phyloP scores from a whole-genome alignment of 805 yeast species.

The Wickerhamomyces queroliae region DNA sequence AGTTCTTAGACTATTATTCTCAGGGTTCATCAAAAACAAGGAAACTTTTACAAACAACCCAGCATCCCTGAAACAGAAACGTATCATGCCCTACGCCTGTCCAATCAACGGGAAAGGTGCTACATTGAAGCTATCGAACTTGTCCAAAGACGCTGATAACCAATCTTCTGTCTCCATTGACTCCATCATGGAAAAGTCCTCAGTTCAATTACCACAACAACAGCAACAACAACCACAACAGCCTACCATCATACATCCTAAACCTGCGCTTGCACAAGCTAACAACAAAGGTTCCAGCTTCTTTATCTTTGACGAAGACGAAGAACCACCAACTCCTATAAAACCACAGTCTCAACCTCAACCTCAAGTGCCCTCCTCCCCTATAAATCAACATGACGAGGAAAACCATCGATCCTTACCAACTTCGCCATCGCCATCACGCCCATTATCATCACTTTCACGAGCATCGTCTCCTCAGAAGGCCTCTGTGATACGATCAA shows the following conservation, averaged over 20 bases:
- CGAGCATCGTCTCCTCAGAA: background rate
- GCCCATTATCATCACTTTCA: background rate
- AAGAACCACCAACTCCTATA: no score
- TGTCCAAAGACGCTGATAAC: background rate
- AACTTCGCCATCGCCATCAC: background rate
- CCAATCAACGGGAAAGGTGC: conserved; percentile 19
- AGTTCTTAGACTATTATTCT: no score
- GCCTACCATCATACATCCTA: no score
- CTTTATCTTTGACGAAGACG: no score
- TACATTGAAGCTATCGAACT: conserved; percentile 5
- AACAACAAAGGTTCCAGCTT: no score
- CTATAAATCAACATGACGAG: no score
- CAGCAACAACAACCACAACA: background rate
- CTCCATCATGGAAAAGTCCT: background rate
- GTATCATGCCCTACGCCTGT: conserved; percentile 22
- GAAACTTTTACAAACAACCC: no score
- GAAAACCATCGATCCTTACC: background rate
- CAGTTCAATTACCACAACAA: conserved; percentile 1
- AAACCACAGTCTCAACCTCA: background rate
- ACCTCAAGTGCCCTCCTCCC: no score
- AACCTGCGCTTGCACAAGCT: no score
- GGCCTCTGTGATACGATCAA: conserved; percentile 7
- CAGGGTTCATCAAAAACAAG: no score
- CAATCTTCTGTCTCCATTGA: no score
- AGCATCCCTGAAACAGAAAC: background rate